Evolutionary conservation across 2,329 filamentous ascomycete genomes (phyloP), one percentile per base, ranked within the genome.

Genomic region (Claviceps purpurea): DNA sequence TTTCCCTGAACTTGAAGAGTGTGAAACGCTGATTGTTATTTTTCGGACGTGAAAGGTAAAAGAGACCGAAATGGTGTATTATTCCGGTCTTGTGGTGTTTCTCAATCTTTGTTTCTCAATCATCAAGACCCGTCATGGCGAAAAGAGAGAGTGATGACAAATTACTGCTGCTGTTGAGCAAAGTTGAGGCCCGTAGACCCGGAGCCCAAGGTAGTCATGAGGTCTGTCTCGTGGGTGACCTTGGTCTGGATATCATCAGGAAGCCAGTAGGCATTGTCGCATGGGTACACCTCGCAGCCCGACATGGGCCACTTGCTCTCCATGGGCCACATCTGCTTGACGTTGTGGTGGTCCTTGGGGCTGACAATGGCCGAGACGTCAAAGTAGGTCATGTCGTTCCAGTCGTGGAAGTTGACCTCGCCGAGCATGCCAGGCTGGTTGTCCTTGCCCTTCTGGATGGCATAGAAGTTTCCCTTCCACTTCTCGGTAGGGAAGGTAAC

Each of bases 331-430:
- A 80, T 71, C 67, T 73, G 65, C 71, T 79, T 77, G 60, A 81
- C 70, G 58, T 75, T 75, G 56, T 72, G 53, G 57, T 65, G 59
- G 64, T 79, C 77, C 41, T 61, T 60, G 49, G 74, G 65, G 64
- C 75, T 66, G 59, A 79, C 74, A 56, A 81, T 80, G 62, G 76
- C 76, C 11, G 76, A 79, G 56, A 81, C 75, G 56, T 81, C 77
- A 53, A 77, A 81, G 71, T 73, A 81, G 53, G 73, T 78, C 54
- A 68, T 55, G 56, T 67, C 75, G 50, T 63, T 60, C 65, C 65
- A 77, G 60, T 72, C 74, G 50, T 72, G 66, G 60, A 75, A 77
- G 56, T 66, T 65, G 52, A 75, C 68, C 69, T 77, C 74, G 51
- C 73, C 74, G 52, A 77, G 70, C 73, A 77, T 79, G 58, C 77